These are phyloP conservation scores for Cladosporium sp. DNA, from an alignment of 2,329 filamentous ascomycete genomes.

Conservation along the genomic window DNA sequence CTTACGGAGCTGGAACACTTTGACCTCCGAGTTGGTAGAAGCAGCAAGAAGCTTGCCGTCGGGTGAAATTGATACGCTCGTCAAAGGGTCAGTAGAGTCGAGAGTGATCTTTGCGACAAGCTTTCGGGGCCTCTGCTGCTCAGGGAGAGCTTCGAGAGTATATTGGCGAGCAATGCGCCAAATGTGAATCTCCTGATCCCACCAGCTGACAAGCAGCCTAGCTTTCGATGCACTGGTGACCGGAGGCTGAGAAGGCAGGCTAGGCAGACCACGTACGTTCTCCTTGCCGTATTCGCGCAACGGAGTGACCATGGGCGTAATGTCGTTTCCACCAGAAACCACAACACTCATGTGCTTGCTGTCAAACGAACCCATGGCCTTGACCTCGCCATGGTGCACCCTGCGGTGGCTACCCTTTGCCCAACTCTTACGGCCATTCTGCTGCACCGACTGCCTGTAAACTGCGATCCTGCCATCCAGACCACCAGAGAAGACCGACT, in stretches of 20 bases:
- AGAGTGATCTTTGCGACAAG: conserved; percentile 37
- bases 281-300: conserved; percentile 72
- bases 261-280: conserved; percentile 75
- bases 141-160: conserved; percentile 22
- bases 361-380: conserved; percentile 88
- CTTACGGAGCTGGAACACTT: conserved; percentile 28
- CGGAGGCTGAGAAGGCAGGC: conserved; percentile 72
- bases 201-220: conserved; percentile 82
- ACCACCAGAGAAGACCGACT: conserved; percentile 79
- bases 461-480: conserved; percentile 85
- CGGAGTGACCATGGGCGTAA: conserved; percentile 75
- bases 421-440: conserved; percentile 59
- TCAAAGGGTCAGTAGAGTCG: conserved; percentile 59
- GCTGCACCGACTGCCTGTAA: conserved; percentile 61
- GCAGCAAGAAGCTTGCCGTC: conserved; percentile 72
- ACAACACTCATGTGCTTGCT: conserved; percentile 76
- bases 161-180: conserved; percentile 58
- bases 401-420: conserved; percentile 77
- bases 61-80: conserved; percentile 66
- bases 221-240: conserved; percentile 67
- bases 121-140: conserved; percentile 22
- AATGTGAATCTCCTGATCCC: conserved; percentile 80
- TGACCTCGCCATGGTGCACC: conserved; percentile 92
- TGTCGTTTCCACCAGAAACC: conserved; percentile 86
- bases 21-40: conserved; percentile 35